These are phyloP conservation scores for Exophiala sp. DNA, from an alignment of 2,329 filamentous ascomycete genomes.

Conservation along the genomic window DNA sequence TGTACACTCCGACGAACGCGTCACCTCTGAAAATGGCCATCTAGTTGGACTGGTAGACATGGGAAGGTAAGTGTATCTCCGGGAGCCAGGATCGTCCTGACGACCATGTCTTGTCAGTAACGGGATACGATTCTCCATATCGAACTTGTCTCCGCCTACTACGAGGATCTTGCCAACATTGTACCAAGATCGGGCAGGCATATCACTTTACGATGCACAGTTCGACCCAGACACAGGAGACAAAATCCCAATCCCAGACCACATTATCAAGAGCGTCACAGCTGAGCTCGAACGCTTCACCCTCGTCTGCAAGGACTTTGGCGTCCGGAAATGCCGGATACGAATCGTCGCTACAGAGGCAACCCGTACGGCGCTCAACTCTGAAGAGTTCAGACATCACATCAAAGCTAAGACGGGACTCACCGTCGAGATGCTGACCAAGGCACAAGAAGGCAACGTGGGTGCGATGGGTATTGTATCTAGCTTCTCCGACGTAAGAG, in stretches of 20 bases:
- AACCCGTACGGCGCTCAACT: constrained; percentile 75
- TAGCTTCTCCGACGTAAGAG: constrained; percentile 64
- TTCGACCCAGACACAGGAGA: constrained; percentile 32
- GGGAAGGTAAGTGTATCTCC: constrained; percentile 34
- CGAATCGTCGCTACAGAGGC: constrained; percentile 86
- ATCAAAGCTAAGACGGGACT: constrained; percentile 65
- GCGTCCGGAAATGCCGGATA: constrained; percentile 62
- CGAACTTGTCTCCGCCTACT: constrained; percentile 66
- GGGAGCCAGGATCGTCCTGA: neutral
- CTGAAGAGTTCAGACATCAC: constrained; percentile 61
- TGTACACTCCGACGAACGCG: neutral
- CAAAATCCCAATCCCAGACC: constrained; percentile 51
- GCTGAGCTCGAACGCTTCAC: constrained; percentile 67
- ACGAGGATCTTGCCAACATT: constrained; percentile 71
- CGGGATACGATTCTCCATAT: constrained; percentile 88
- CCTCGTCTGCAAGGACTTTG: constrained; percentile 64
- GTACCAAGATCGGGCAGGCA: constrained; percentile 71
- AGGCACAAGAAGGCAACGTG: constrained; percentile 75
- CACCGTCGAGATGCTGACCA: constrained; percentile 67
- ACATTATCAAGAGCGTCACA: constrained; percentile 64
- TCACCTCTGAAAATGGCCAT: constrained; percentile 6
- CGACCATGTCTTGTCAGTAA: constrained; percentile 52
- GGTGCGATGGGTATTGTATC: constrained; percentile 80
- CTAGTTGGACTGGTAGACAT: constrained; percentile 37
- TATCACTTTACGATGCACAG: constrained; percentile 83